A percentile compares a stretch with the other conserved stretches of the same genome.
Evolutionary conservation across 148 eudicot species (phyloP).

Genomic region (Fagopyrum esculentum): DNA sequence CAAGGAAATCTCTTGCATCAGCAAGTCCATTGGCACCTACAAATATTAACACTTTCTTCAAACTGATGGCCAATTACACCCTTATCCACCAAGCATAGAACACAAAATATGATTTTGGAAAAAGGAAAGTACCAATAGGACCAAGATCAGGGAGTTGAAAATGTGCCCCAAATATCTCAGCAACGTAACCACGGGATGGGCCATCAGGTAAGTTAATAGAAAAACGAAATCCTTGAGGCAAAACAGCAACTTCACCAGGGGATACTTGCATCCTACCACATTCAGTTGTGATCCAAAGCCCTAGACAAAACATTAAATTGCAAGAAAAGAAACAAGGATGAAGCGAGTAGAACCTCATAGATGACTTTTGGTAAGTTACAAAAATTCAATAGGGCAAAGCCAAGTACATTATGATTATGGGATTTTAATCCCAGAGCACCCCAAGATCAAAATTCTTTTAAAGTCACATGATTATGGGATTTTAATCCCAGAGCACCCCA

Average conservation of each 20-base stretch:
- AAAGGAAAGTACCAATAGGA: conserved; percentile 58
- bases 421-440: not conserved
- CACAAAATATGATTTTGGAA: not conserved
- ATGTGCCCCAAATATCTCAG: conserved; percentile 90
- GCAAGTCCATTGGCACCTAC: conserved; percentile 99
- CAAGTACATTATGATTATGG: not conserved
- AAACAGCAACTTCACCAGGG: conserved; percentile 82
- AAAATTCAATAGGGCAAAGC: not conserved
- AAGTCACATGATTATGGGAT: not conserved
- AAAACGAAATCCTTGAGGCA: conserved; percentile 94
- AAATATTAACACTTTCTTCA: conserved; percentile 10
- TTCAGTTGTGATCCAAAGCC: conserved; percentile 83
- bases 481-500: not conserved
- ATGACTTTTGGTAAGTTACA: not conserved
- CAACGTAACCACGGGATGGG: conserved; percentile 91
- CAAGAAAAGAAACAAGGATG: not conserved
- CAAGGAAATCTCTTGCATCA: conserved; percentile 80
- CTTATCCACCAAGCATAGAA: not conserved
- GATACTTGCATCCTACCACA: conserved; percentile 81
- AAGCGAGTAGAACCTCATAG: not conserved
- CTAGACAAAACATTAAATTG: conserved; percentile 23
- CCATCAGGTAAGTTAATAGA: conserved; percentile 76
- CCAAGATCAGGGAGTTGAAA: conserved; percentile 97
- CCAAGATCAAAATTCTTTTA: not conserved
- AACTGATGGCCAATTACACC: not conserved